Evolutionary conservation across 2,329 filamentous ascomycete genomes (phyloP).

Genomic region (Polytolypa hystricis): DNA sequence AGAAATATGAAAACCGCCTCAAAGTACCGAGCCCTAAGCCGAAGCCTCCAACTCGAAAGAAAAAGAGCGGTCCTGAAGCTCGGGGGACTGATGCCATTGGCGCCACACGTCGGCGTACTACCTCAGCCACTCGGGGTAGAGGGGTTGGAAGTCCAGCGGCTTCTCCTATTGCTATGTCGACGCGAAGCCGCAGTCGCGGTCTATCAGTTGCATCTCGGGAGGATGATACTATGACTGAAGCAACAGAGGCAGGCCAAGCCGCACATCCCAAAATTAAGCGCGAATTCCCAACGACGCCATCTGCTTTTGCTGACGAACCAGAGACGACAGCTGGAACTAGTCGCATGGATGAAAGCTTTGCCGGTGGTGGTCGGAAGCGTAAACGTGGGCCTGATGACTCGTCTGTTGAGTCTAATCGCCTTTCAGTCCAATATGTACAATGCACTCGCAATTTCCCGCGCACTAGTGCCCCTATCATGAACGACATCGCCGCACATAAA

Average conservation of each 20-base stretch:
- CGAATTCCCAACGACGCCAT: conserved; percentile 26
- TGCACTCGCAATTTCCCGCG: conserved; percentile 45
- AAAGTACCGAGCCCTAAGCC: not conserved
- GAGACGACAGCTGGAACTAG: conserved; percentile 16
- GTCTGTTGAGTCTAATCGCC: conserved; percentile 14
- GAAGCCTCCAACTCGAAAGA: too few species aligned
- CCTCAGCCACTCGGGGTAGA: conserved; percentile 6
- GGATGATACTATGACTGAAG: conserved; percentile 17
- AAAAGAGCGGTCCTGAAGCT: conserved; percentile 1
- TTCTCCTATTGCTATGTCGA: conserved; percentile 21
- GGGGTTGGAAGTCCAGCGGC: conserved; percentile 11
- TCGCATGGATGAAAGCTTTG: conserved; percentile 17
- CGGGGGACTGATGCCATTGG: not conserved
- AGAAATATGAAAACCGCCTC: not conserved
- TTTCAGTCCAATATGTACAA: conserved; percentile 26
- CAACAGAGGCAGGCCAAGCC: conserved; percentile 7
- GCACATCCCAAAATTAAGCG: conserved; percentile 19
- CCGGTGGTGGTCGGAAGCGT: conserved; percentile 26
- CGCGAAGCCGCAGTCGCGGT: conserved; percentile 27
- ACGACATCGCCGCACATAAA: conserved; percentile 65
- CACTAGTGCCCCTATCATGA: conserved; percentile 60
- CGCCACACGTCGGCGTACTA: conserved; percentile 14
- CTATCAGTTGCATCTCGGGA: conserved; percentile 27
- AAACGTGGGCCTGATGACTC: conserved; percentile 29
- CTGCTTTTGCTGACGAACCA: conserved; percentile 10